A percentile compares a stretch with the other conserved stretches of the same genome.
These are phyloP conservation scores for Clitoria ternatea DNA, from an alignment of 306 rosid genomes.

Conservation along the genomic window DNA sequence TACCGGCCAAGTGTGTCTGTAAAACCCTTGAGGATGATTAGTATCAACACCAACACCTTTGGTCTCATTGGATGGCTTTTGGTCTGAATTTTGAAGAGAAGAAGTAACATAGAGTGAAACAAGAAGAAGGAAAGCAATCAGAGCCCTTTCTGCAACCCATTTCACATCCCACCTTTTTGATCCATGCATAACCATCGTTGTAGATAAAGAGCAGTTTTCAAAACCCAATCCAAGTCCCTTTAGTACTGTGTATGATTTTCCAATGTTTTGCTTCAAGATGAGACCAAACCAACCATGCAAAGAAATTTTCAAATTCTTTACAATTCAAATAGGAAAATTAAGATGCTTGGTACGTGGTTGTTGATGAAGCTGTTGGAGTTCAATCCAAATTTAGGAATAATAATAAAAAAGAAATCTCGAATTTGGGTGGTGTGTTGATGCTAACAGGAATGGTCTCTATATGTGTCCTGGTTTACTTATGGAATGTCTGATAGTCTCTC, in stretches of 20 bases:
- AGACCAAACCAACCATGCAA: background rate
- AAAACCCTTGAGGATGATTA: conserved; percentile 26
- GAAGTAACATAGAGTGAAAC: conserved; percentile 42
- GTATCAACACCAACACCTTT: conserved; percentile 12
- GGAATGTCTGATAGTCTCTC: background rate
- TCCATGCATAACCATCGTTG: conserved; percentile 16
- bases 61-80: conserved; percentile 22
- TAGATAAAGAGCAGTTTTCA: background rate
- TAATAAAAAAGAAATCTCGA: background rate
- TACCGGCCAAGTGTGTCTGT: conserved; percentile 81
- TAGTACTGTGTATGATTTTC: background rate
- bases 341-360: background rate
- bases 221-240: background rate
- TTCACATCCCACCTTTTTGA: conserved; percentile 36
- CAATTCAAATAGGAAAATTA: background rate
- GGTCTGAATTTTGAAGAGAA: conserved; percentile 23
- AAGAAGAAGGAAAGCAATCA: conserved; percentile 32
- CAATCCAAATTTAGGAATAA: background rate
- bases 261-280: conserved; percentile 1
- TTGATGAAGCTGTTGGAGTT: background rate
- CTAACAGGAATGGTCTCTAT: background rate
- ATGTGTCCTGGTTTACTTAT: background rate
- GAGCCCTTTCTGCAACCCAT: conserved; percentile 29
- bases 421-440: background rate
- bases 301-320: background rate